Evolutionary conservation across 768 basidiomycete genomes (phyloP).

Genomic region (Lactarius vividus): DNA sequence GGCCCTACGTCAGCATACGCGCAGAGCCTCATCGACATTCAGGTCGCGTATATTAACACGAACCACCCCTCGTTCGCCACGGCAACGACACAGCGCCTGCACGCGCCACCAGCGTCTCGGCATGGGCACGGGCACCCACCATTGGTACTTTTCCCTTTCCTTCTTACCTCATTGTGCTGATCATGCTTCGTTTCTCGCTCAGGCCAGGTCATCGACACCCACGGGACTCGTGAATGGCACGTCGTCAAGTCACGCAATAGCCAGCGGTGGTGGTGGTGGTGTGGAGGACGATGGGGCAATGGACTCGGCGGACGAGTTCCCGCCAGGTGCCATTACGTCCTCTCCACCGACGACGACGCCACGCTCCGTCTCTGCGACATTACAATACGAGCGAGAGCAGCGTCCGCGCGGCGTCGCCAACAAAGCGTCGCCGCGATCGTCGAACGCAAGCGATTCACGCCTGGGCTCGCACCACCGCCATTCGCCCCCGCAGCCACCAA

Average conservation of each 20-base stretch:
- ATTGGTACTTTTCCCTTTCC: slow-evolving; percentile 44
- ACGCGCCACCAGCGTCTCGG: slow-evolving; percentile 44
- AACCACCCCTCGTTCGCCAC: slow-evolving; percentile 95
- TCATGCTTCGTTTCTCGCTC: too few species aligned
- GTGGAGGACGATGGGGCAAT: slow-evolving; percentile 72
- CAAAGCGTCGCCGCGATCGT: slow-evolving; percentile 38
- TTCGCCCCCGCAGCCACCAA: slow-evolving; percentile 8
- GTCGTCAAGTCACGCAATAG: slow-evolving; percentile 18
- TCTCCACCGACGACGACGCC: slow-evolving; percentile 41
- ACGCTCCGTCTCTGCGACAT: slow-evolving; percentile 74
- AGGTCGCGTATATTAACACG: slow-evolving; percentile 99
- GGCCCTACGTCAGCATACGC: slow-evolving; percentile 98
- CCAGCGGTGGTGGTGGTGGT: background rate
- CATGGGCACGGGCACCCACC: slow-evolving; percentile 43
- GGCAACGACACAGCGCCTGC: slow-evolving; percentile 62
- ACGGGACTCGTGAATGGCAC: slow-evolving; percentile 45
- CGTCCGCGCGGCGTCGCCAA: slow-evolving; percentile 49
- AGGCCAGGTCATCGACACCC: slow-evolving; percentile 67
- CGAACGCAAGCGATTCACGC: slow-evolving; percentile 28
- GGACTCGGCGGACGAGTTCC: slow-evolving; percentile 52
- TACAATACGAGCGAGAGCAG: slow-evolving; percentile 78
- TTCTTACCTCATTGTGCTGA: slow-evolving; percentile 4
- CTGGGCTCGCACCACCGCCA: slow-evolving; percentile 26
- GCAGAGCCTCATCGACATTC: slow-evolving; percentile 92
- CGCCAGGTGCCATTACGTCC: slow-evolving; percentile 51